Base-by-base conservation (phyloP, 306 rosid species). In the Dalbergia cochinchinensis region DNA sequence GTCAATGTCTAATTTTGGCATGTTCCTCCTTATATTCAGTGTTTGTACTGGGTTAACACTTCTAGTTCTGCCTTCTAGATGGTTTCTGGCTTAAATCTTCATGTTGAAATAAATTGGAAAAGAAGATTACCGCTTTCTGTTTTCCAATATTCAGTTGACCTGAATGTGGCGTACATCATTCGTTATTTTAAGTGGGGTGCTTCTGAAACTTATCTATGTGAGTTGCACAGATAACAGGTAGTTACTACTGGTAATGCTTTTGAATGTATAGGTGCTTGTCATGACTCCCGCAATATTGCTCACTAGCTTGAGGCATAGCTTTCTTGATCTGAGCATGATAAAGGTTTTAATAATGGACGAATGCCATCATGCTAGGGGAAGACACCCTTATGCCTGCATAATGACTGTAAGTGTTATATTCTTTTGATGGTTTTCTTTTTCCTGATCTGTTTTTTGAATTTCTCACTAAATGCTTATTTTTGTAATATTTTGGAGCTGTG, bases 201-300 rank as follows among this genome's bases (percentile, higher is more conserved):
- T 61, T 77, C 55, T 62, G 62, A 78, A 61, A 33, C 69, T 33
- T 44, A n/a, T 67, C 34, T 78, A 47, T 65, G 15, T 44, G 9
- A 53, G 70, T 26, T 19, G 37, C 60, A 9, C 64, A 19, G 53
- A 45, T 62, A 35, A 19, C 2, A 31, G 50, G 10, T 71, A 19
- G 41, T 77, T 47, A 67, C 33, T 61, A 63, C 57, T 7, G n/a
- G 63, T 39, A 34, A 60, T 65, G 74, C 69, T 69, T 83, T 76
- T 68, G 57, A 62, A 68, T 69, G 44, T 72, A 0, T 84, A 94
- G 97, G 97, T 94, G 68, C 87, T 94, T 73, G 97, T 94, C 57
- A 92, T 94, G 98, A 94, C 98, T 18, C 97, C 92, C 9, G 84
- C 79, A 57, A 92, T 94, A 81, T 81, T 92, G 86, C 92, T 92